phyloP scores from a whole-genome alignment of 164 flowering plant genomes.

The Berberis thunbergii region DNA sequence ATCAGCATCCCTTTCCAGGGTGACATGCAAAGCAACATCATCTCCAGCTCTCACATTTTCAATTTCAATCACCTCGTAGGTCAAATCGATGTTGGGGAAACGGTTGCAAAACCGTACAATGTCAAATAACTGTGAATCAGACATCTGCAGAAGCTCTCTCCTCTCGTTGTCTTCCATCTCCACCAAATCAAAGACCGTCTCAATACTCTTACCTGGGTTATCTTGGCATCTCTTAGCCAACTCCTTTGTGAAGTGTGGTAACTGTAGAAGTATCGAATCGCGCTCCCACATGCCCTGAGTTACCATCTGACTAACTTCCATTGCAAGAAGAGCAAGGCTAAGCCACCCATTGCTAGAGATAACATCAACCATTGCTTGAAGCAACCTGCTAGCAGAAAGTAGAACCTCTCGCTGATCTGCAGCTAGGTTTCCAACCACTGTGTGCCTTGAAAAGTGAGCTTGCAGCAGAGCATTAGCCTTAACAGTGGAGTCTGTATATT shows the following conservation, averaged over 20 bases:
- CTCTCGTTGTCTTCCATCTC: constrained; percentile 96
- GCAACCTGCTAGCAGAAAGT: constrained; percentile 58
- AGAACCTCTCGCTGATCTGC: constrained; percentile 80
- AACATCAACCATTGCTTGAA: constrained; percentile 96
- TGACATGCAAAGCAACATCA: constrained; percentile 45
- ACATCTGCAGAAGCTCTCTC: constrained; percentile 70
- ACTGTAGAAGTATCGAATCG: constrained; percentile 91
- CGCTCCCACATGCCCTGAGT: constrained; percentile 98
- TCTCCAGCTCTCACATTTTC: constrained; percentile 55
- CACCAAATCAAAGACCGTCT: constrained; percentile 77
- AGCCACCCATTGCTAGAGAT: constrained; percentile 98
- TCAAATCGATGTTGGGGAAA: constrained; percentile 83
- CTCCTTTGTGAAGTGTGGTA: constrained; percentile 95
- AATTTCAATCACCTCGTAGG: constrained; percentile 50
- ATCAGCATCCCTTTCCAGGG: constrained; percentile 76
- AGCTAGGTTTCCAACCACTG: constrained; percentile 62
- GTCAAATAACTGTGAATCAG: constrained; percentile 68
- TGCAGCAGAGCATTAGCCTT: constrained; percentile 90
- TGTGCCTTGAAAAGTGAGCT: constrained; percentile 85
- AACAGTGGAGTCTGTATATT: constrained; percentile 70
- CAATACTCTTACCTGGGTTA: constrained; percentile 72
- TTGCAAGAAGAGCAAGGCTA: constrained; percentile 73
- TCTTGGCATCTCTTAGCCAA: constrained; percentile 79
- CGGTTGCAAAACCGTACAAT: constrained; percentile 83
- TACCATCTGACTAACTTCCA: constrained; percentile 97